Evolutionary conservation across 208 protist genomes (phyloP).

Genomic region (Wallacemonas sp.): DNA sequence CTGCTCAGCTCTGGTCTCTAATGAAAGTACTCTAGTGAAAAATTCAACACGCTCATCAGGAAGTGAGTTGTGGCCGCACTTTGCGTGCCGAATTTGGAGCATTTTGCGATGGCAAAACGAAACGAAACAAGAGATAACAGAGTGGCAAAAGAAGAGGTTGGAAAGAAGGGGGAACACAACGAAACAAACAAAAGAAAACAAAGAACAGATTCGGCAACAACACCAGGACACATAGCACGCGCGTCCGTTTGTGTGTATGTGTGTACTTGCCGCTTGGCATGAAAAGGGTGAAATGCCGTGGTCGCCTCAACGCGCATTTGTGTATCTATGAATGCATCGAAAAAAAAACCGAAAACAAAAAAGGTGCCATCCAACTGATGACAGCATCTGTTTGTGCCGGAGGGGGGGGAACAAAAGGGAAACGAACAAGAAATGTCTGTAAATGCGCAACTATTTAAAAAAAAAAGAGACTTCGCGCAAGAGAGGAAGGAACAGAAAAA

Average conservation of each 20-base stretch:
- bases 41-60: no score
- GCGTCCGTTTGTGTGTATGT: not conserved
- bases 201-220: not conserved
- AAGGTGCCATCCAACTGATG: not conserved
- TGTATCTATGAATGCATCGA: slow-evolving; percentile 16
- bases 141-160: not conserved
- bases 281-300: no score
- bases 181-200: slow-evolving; percentile 6
- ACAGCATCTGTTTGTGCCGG: no score
- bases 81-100: not conserved
- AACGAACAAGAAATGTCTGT: no score
- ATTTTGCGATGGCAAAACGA: slow-evolving; percentile 9
- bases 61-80: not conserved
- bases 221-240: no score
- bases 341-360: slow-evolving; percentile 2
- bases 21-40: not conserved
- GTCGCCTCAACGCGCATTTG: not conserved
- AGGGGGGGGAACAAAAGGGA: no score
- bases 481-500: no score
- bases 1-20: not conserved
- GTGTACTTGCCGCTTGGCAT: not conserved
- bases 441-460: no score
- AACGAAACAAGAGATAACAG: slow-evolving; percentile 10
- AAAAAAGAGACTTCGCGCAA: no score
- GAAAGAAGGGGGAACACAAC: not conserved